These are phyloP conservation scores for Mollisiaceae sp. DNA, from an alignment of 2,329 filamentous ascomycete species.

Conservation along the genomic window DNA sequence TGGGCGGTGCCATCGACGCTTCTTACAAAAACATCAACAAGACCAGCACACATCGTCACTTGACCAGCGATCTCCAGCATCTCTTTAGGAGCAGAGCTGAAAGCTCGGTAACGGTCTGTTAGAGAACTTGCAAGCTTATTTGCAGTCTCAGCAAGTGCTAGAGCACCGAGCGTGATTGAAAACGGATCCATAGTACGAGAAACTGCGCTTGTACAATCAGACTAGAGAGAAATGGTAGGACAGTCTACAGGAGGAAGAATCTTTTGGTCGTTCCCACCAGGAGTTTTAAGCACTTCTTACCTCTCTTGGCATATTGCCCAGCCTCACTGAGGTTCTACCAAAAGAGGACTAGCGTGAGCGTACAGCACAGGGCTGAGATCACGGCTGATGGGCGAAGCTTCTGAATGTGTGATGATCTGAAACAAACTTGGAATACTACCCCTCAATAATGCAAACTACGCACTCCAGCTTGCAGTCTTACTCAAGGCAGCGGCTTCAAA, in stretches of 20 bases:
- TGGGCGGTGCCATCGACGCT: slow-evolving; percentile 21
- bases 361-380: not conserved
- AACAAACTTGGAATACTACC: not conserved
- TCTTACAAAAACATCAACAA: slow-evolving; percentile 25
- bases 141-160: slow-evolving; percentile 22
- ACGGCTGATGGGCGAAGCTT: not conserved
- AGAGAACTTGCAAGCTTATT: slow-evolving; percentile 25
- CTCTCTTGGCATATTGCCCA: not conserved
- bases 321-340: not conserved
- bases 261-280: not conserved
- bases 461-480: no score
- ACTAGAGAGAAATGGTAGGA: not conserved
- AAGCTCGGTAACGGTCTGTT: slow-evolving; percentile 24
- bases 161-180: slow-evolving; percentile 21
- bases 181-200: slow-evolving; percentile 20
- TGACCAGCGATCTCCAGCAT: slow-evolving; percentile 27
- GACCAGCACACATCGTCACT: slow-evolving; percentile 22
- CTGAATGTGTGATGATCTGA: not conserved
- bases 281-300: not conserved
- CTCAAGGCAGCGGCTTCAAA: no score
- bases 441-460: no score
- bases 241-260: not conserved
- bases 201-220: not conserved
- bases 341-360: not conserved
- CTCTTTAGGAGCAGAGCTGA: slow-evolving; percentile 25